Conservation (phyloP, 106 monocot genomes). For the Dactylorhiza incarnata region DNA sequence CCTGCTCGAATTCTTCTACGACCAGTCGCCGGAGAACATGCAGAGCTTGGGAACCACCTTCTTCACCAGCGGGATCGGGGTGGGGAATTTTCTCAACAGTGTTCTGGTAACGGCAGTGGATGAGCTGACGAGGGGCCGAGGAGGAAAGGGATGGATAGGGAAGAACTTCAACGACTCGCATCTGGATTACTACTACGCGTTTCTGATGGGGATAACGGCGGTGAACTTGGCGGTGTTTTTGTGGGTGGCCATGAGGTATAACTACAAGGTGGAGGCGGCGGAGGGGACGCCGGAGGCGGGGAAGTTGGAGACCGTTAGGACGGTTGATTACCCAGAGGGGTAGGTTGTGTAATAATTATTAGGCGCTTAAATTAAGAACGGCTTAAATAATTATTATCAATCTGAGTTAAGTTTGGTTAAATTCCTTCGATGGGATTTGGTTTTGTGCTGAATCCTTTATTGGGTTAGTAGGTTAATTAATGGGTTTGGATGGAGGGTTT, state of each 20-base stretch:
- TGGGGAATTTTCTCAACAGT: slow-evolving; percentile 65
- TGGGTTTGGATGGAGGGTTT: too few relatives aligned
- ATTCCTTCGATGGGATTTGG: too few relatives aligned
- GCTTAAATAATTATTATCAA: too few relatives aligned
- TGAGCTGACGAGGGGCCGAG: slow-evolving; percentile 20
- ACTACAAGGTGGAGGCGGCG: slow-evolving; percentile 51
- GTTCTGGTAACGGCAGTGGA: slow-evolving; percentile 52
- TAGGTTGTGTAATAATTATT: too few relatives aligned
- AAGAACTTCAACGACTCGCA: slow-evolving; percentile 57
- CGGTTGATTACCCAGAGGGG: too few relatives aligned
- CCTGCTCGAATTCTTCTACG: slow-evolving; percentile 76
- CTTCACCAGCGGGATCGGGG: slow-evolving; percentile 51
- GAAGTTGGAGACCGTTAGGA: slow-evolving; percentile 18
- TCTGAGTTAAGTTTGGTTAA: too few relatives aligned
- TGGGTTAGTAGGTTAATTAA: too few relatives aligned
- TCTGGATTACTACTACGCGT: slow-evolving; percentile 63
- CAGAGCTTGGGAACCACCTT: slow-evolving; percentile 69
- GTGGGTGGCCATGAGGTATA: slow-evolving; percentile 40
- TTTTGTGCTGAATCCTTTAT: too few relatives aligned
- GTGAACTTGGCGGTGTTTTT: slow-evolving; percentile 33
- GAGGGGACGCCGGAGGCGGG: slow-evolving; percentile 11
- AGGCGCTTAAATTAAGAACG: too few relatives aligned
- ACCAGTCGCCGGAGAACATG: slow-evolving; percentile 77
- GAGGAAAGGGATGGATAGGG: slow-evolving; percentile 68
- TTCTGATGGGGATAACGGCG: slow-evolving; percentile 37